Evolutionary conservation across 2,329 filamentous ascomycete species (phyloP), one percentile per base, ranked within the genome.

Genomic region (Xylaria sp.): DNA sequence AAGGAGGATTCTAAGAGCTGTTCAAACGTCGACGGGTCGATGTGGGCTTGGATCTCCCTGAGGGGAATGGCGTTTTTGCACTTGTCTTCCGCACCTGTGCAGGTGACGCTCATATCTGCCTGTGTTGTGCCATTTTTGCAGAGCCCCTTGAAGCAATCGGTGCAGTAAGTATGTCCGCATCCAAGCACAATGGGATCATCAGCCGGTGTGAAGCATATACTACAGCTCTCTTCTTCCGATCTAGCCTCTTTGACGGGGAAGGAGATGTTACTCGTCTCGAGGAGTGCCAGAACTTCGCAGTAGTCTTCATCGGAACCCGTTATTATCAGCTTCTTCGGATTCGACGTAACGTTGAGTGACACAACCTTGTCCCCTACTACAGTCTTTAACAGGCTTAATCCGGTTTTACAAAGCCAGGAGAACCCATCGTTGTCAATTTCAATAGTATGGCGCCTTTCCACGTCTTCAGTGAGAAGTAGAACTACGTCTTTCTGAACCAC

Each of bases 1-100:
- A 70, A 70, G 2, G 68, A 64, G 13, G 50, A 61, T 55, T 67
- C 57, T 10, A 70, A 30, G 61, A 70, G 65, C 32, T 68, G 46
- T 60, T 70, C 65, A 41, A 70, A 67, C 15, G 50, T 45, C n/a
- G 53, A 50, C 18, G 57, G 20, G 60, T 58, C 57, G 43, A 60
- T 32, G 43, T 66, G 43, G 28, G 56, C 57, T 41, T 62, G 66
- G 23, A 68, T 68, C 50, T 68, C 62, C 4, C 43, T 32, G 13
- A 68, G 50, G 7, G 57, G 41, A 23, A 68, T 66, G 36, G 62
- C 56, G 20, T 50, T 58, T 28, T 65, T 66, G 62, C 66, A 68
- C 45, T 50, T 66, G 52, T 61, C 57, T 48, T 59, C 50, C 2
- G 56, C 66, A 32, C 66, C 62, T 25, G 50, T 32, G 50, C 66